A percentile compares a stretch with the other conserved stretches of the same genome.
Conservation (phyloP, 805 yeast species). For the Suhomyces xylopsoci region DNA sequence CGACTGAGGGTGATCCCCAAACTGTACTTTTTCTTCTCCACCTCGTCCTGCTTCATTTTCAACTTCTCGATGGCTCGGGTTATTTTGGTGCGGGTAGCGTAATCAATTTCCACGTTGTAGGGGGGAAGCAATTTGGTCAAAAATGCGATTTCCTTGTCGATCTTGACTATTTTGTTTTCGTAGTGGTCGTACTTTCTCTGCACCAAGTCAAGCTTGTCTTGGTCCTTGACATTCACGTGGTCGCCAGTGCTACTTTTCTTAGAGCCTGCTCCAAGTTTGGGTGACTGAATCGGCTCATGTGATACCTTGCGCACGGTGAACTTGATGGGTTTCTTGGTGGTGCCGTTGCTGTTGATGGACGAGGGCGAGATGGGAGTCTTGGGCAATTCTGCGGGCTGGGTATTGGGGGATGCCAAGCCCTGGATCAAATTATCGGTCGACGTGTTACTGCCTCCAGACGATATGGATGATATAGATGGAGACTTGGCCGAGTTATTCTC, state of each 20-base stretch:
- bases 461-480: constrained; percentile 22
- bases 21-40: constrained; percentile 39
- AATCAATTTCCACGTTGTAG: constrained; percentile 42
- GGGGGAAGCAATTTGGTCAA: constrained; percentile 41
- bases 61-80: constrained; percentile 39
- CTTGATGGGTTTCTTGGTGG: constrained; percentile 25
- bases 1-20: constrained; percentile 42
- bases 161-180: constrained; percentile 29
- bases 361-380: constrained; percentile 3
- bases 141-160: constrained; percentile 39
- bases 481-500: constrained; percentile 4
- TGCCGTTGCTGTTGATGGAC: constrained; percentile 1
- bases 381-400: background rate
- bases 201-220: constrained; percentile 13
- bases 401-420: constrained; percentile 8
- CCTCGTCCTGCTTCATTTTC: constrained; percentile 37
- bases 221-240: constrained; percentile 3
- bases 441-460: constrained; percentile 19
- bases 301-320: constrained; percentile 35
- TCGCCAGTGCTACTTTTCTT: background rate
- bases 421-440: constrained; percentile 24
- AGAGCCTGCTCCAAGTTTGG: constrained; percentile 3
- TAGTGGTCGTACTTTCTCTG: constrained; percentile 37
- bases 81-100: constrained; percentile 38
- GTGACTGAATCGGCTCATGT: constrained; percentile 21